Conservation (phyloP, 345 rosid genomes). For the Lenwebbia sp. region DNA sequence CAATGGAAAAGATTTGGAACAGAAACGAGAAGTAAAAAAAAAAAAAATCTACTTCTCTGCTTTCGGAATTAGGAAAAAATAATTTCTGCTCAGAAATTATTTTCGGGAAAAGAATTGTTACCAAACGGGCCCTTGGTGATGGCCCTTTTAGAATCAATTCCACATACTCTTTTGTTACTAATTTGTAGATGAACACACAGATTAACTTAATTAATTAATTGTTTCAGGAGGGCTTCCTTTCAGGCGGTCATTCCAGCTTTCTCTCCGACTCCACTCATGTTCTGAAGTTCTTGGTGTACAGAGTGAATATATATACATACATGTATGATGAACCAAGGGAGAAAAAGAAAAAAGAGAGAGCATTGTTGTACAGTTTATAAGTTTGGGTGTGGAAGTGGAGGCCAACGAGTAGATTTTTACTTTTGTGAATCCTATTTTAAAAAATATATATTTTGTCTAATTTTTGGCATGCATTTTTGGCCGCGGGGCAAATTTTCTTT, state of each 20-base stretch:
- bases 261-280: constrained; percentile 8
- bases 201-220: not conserved
- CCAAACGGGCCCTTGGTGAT: no score
- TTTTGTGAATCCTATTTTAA: not conserved
- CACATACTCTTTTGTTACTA: not conserved
- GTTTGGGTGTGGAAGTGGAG: not conserved
- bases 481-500: not conserved
- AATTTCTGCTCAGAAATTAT: no score
- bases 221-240: not conserved
- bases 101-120: no score
- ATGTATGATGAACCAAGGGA: no score
- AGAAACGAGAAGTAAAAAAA: no score
- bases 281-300: not conserved
- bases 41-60: no score
- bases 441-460: not conserved
- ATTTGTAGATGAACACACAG: not conserved
- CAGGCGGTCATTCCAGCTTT: constrained; percentile 2
- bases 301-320: not conserved
- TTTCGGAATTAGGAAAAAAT: no score
- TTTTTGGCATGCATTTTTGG: not conserved
- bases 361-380: not conserved
- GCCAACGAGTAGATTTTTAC: not conserved
- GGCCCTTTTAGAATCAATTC: not conserved
- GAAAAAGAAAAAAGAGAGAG: no score
- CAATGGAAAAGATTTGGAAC: no score